Evolutionary conservation across 306 rosid genomes (phyloP).

Genomic region (Rosa multiflora): DNA sequence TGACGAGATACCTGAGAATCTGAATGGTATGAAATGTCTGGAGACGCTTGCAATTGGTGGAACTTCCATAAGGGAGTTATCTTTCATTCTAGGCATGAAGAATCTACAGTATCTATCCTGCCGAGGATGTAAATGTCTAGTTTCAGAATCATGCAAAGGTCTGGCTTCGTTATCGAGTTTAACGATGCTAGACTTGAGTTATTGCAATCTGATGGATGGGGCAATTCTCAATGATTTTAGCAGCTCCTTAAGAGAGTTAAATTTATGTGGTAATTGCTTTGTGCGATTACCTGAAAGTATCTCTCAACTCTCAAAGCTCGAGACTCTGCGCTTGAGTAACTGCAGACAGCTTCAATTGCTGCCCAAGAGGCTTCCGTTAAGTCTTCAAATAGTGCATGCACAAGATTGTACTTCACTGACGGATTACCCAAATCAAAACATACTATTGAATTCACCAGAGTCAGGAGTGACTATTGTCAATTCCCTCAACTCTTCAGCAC

Average conservation of each 20-base stretch:
- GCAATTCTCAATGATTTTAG: background rate
- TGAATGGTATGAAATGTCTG: no score
- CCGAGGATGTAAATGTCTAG: background rate
- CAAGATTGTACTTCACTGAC: conserved; percentile 5
- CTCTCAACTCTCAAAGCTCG: background rate
- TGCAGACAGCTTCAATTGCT: background rate
- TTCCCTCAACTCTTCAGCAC: background rate
- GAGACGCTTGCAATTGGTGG: no score
- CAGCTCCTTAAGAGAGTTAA: background rate
- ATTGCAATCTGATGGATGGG: conserved; percentile 21
- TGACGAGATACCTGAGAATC: no score
- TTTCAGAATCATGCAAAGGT: background rate
- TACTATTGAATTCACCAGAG: background rate
- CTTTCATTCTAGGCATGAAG: no score
- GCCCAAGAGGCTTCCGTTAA: conserved; percentile 1
- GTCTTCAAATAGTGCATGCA: conserved; percentile 12
- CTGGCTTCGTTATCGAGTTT: background rate
- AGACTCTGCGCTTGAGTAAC: background rate
- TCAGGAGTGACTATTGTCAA: background rate
- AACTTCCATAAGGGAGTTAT: no score
- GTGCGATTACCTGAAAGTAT: background rate
- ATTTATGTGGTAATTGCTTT: background rate
- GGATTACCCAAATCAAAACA: background rate
- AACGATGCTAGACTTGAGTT: conserved; percentile 14
- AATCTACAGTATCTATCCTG: no score